Percentiles rank a stretch among this genome's conserved stretches.
Evolutionary conservation across 108 stramenopile genomes (phyloP).

Genomic region (Fragilariopsis cylindrus): DNA sequence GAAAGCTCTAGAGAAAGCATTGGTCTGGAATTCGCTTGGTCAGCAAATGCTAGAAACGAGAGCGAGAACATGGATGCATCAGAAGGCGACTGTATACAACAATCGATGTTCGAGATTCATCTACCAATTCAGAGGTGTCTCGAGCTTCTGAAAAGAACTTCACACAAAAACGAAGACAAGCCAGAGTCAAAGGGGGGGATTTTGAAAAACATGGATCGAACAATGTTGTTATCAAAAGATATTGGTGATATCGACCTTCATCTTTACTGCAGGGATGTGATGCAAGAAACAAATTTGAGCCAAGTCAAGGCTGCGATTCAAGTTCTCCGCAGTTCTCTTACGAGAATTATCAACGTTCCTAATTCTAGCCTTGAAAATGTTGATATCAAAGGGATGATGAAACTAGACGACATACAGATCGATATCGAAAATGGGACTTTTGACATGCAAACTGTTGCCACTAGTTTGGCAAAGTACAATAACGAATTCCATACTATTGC

Average conservation of each 20-base stretch:
- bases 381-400: not conserved
- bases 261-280: slow-evolving; percentile 44
- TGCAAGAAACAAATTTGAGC: slow-evolving; percentile 38
- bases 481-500: slow-evolving; percentile 23
- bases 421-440: slow-evolving; percentile 8
- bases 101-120: slow-evolving; percentile 9
- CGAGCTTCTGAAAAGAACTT: slow-evolving; percentile 17
- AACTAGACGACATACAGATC: not conserved
- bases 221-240: slow-evolving; percentile 25
- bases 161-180: not conserved
- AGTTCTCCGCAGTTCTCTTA: slow-evolving; percentile 53
- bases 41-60: not conserved
- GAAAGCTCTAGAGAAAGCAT: slow-evolving; percentile 2
- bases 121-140: slow-evolving; percentile 28
- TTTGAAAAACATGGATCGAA: slow-evolving; percentile 14
- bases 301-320: slow-evolving; percentile 62
- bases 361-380: slow-evolving; percentile 7
- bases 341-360: slow-evolving; percentile 44
- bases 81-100: not conserved
- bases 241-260: slow-evolving; percentile 53
- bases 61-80: slow-evolving; percentile 2
- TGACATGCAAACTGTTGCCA: slow-evolving; percentile 15
- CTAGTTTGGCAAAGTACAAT: slow-evolving; percentile 6
- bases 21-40: slow-evolving; percentile 18
- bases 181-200: too few species aligned